Conservation (phyloP, 108 stramenopile species). For the Conticribra guillardii region DNA sequence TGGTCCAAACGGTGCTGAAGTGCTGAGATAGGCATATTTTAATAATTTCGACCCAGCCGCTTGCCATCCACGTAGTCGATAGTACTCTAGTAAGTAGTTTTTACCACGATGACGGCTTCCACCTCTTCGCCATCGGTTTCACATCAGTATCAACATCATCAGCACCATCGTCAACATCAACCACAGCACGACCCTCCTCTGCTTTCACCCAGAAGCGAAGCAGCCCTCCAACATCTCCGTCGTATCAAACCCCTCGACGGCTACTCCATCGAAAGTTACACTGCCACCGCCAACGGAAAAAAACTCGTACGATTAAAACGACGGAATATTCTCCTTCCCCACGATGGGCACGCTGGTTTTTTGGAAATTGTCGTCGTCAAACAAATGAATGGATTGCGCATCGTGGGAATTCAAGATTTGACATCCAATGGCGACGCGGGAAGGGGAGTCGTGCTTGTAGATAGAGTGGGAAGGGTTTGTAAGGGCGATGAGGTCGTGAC, state of each 20-base stretch:
- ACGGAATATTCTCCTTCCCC: background rate
- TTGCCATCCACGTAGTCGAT: too few relatives aligned
- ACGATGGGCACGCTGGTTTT: background rate
- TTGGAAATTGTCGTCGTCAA: background rate
- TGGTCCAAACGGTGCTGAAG: too few relatives aligned
- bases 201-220: background rate
- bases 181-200: background rate
- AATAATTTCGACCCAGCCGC: too few relatives aligned
- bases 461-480: conserved; percentile 23
- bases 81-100: too few relatives aligned
- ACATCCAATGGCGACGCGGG: background rate
- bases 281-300: background rate
- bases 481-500: background rate
- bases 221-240: background rate
- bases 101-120: too few relatives aligned
- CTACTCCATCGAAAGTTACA: background rate
- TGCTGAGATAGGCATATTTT: too few relatives aligned
- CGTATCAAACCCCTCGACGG: background rate
- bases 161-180: background rate
- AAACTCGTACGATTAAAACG: background rate
- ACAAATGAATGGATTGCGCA: background rate
- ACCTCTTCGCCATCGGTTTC: too few relatives aligned
- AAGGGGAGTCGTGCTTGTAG: conserved; percentile 22
- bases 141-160: background rate
- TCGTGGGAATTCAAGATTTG: background rate